phyloP scores from a whole-genome alignment of 2,329 filamentous ascomycete genomes.

The Penicillium griseofulvum region DNA sequence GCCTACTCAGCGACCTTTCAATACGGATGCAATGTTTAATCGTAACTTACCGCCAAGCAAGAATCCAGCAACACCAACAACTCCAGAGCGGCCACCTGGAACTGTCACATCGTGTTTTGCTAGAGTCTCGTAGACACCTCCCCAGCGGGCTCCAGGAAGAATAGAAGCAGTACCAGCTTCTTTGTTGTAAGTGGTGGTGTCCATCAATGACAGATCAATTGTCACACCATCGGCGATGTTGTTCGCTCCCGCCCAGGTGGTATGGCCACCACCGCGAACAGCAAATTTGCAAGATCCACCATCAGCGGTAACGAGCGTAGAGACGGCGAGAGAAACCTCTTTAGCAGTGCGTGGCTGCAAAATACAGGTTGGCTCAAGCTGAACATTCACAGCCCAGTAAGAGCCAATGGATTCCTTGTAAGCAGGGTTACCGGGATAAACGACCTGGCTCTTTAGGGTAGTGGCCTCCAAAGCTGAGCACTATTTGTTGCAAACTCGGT shows the following conservation, averaged over 20 bases:
- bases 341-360: constrained; percentile 23
- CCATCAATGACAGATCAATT: constrained; percentile 37
- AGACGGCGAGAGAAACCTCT: constrained; percentile 25
- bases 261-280: constrained; percentile 48
- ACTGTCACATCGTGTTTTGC: constrained; percentile 14
- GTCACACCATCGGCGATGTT: constrained; percentile 46
- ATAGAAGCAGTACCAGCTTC: constrained; percentile 13
- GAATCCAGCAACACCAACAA: constrained; percentile 25
- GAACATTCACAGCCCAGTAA: constrained; percentile 26
- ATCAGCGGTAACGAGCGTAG: constrained; percentile 10
- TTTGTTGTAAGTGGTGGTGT: constrained; percentile 19
- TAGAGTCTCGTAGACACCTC: constrained; percentile 17
- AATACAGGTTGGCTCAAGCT: constrained; percentile 23
- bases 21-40: too few species aligned
- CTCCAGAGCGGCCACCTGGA: constrained; percentile 20
- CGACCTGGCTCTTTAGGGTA: constrained; percentile 10
- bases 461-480: neutral
- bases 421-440: constrained; percentile 14
- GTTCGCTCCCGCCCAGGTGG: constrained; percentile 39
- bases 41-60: constrained; percentile 19
- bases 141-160: constrained; percentile 20
- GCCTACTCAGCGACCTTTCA: neutral
- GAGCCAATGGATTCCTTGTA: constrained; percentile 21
- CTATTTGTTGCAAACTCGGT: neutral
- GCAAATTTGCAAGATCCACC: constrained; percentile 19